Evolutionary conservation across 129 eudicot species (phyloP), one percentile per base, ranked within the genome.

Genomic region (Helichrysum umbraculigerum): DNA sequence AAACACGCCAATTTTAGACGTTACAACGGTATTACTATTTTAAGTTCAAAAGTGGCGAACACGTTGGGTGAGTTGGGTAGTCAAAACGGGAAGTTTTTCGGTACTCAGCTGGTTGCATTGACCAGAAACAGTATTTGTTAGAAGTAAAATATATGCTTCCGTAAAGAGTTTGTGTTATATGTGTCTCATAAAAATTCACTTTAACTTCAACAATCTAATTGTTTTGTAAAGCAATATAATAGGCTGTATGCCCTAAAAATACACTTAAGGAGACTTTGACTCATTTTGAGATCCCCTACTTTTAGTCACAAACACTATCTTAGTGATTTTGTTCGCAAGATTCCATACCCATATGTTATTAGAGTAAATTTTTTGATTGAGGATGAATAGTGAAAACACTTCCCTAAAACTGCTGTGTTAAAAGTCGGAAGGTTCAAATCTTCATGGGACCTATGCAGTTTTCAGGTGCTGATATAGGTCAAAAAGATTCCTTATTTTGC

Each of bases 1-100:
- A 47, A 95, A 95, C 87, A 95, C 96, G 5, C 97, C 96, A 19
- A 83, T 95, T 79, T 83, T 95, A 67, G 99, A 95, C 70, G 71
- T 82, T 39, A 77, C 86, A 21, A 91, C 93, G 97, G 99, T 95
- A 89, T 67, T 63, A n/a, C 63, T 71, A 41, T 29, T 52, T 72
- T 16, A 72, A 29, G 71, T 78, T 3, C 9, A 68, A 30, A 68
- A 16, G 20, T 41, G 34, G n/a, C 33, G 16, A 68, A 69, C 44
- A 22, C 39, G 59, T 35, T 7, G 59, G 37, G 59, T 44, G 54
- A 15, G 56, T 9, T 37, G 19, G 33, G 56, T 67, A 65, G 50
- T 66, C 70, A 34, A 66, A 66, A 33, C 0, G 3, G 3, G 70
- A 4, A 19, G 2, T 16, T 34, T 2, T 9, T 16, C 12, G 34